A percentile compares a stretch with the other conserved stretches of the same genome.
These are phyloP conservation scores for Melaleuca alternifolia DNA, from an alignment of 345 rosid genomes.

Conservation along the genomic window DNA sequence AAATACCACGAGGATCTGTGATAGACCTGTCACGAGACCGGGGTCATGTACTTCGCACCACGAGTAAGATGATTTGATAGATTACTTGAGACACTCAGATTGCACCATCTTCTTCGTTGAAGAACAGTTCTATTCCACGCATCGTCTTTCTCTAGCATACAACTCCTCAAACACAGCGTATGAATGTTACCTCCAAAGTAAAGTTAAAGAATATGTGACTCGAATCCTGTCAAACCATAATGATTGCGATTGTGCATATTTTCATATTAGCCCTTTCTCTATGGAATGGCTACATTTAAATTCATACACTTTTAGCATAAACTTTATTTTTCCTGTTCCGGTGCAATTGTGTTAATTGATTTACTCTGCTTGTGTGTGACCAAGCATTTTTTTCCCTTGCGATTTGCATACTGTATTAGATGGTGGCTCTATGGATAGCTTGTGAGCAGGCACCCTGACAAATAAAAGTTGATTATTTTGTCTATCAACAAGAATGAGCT, in stretches of 20 bases:
- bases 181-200: not conserved
- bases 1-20: slow-evolving; percentile 67
- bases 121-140: not conserved
- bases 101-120: not conserved
- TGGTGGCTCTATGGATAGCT: not conserved
- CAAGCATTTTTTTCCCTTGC: not conserved
- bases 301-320: not conserved
- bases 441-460: not conserved
- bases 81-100: not conserved
- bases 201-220: not conserved
- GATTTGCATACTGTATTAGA: not conserved
- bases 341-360: not conserved
- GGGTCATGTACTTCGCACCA: slow-evolving; percentile 54
- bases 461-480: not conserved
- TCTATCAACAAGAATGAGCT: not conserved
- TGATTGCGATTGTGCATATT: not conserved
- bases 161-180: not conserved
- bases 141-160: not conserved
- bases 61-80: slow-evolving; percentile 28
- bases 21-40: slow-evolving; percentile 64
- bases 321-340: not conserved
- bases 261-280: not conserved
- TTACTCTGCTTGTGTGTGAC: not conserved
- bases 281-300: not conserved
- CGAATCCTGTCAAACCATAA: not conserved